Base-by-base conservation (phyloP, 2,329 filamentous ascomycete genomes). In the Cordyceps cicadae region DNA sequence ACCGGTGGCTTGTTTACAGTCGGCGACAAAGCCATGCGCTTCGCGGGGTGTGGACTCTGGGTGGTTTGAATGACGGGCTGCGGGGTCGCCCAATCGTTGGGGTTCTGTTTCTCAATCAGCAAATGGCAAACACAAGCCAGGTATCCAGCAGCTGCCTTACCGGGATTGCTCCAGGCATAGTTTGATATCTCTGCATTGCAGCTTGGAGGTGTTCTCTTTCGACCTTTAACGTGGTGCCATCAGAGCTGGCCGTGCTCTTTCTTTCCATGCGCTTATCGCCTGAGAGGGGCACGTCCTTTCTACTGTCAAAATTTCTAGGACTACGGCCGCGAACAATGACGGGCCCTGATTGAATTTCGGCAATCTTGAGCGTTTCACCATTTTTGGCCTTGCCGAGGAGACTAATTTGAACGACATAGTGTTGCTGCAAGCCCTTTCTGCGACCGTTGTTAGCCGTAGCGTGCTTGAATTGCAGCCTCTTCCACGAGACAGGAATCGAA, bases 381-480 rank as follows among this genome's bases (percentile, higher is more conserved):
- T 75, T 75, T 57, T 82, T 78, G n/a, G 90, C 77, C 58, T 89
- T 93, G 21, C 89, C 92, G 43, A 94, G 77, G 11, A 97, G 81
- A 72, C 87, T 92, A 62, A 97, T 86, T 63, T 90, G 87, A 53
- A 97, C 89, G 1, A 95, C 83, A 71, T 97, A 97, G 72, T 97
- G 92, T 72, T 97, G 93, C 71, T 97, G 93, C 52, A 97, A 77
- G 65, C 96, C 93, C 75, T 97, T 97, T 66, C 93, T 84, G 59
- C 93, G 85, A 14, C 93, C 93, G 70, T 97, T 97, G 72, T 97
- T 97, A 55, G 93, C 93, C 0, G 93, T 97, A 2, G 93, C 93
- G 67, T 96, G 94, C 69, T 96, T 90, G 74, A 97, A 97, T 72
- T 97, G 93, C 62, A 97, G 76, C 59, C 93, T 81, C 74, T 96